These are phyloP conservation scores for Diaporthe capsici DNA, from an alignment of 2,329 filamentous ascomycete genomes.

Conservation along the genomic window DNA sequence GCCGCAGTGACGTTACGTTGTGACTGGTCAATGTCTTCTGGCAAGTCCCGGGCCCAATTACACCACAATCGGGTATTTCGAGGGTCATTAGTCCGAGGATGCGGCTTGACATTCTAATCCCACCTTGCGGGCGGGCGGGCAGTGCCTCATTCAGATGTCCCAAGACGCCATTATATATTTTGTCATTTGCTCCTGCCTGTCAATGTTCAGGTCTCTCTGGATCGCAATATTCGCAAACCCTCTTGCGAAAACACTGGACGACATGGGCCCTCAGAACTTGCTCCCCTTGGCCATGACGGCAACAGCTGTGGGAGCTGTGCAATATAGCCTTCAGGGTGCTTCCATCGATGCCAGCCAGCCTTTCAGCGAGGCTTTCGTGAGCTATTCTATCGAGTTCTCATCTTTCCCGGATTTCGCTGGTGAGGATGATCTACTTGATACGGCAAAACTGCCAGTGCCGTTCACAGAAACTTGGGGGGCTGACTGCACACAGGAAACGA, in stretches of 20 bases:
- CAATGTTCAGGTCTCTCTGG: background rate
- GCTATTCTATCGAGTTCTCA: slow-evolving; percentile 57
- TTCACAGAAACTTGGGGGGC: slow-evolving; percentile 63
- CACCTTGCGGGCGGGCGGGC: background rate
- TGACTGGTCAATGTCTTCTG: background rate
- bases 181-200: background rate
- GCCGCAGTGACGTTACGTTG: slow-evolving; percentile 11
- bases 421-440: slow-evolving; percentile 31
- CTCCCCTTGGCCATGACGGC: slow-evolving; percentile 8
- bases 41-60: background rate
- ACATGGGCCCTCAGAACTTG: slow-evolving; percentile 17
- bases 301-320: slow-evolving; percentile 32
- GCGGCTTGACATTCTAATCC: slow-evolving; percentile 19
- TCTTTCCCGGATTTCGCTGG: slow-evolving; percentile 54
- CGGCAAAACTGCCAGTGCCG: slow-evolving; percentile 43
- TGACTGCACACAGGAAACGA: slow-evolving; percentile 65
- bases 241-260: background rate
- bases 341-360: slow-evolving; percentile 47
- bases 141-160: background rate
- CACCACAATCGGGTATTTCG: background rate
- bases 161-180: background rate
- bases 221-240: background rate
- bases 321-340: slow-evolving; percentile 41
- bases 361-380: slow-evolving; percentile 56
- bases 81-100: slow-evolving; percentile 6